Percentiles rank a stretch among this genome's conserved stretches.
Evolutionary conservation across 2,329 filamentous ascomycete genomes (phyloP).

Genomic region (Paecilomyces fulvus): DNA sequence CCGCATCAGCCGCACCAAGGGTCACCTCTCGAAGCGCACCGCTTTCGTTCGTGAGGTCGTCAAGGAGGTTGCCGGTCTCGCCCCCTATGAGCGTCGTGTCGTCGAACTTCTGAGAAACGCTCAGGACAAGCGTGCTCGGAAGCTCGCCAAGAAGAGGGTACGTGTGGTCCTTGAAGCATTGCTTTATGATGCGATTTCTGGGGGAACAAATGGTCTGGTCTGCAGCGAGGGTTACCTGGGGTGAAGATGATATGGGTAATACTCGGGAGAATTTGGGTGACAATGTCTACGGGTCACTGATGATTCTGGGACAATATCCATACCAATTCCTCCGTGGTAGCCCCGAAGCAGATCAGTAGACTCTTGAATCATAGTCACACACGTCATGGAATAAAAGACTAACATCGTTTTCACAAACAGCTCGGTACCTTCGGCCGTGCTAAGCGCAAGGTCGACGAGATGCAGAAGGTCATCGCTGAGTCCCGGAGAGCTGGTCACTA

Average conservation of each 20-base stretch:
- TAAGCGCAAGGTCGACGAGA: constrained; percentile 99
- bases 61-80: constrained; percentile 94
- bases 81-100: constrained; percentile 95
- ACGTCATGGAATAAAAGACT: constrained; percentile 4
- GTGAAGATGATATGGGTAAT: not conserved
- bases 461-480: constrained; percentile 96
- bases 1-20: constrained; percentile 80
- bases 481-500: constrained; percentile 71
- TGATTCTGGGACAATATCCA: not conserved
- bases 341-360: constrained; percentile 1
- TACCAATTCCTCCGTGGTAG: not conserved
- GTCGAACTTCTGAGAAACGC: constrained; percentile 98
- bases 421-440: constrained; percentile 98
- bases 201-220: not conserved
- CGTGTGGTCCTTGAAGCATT: constrained; percentile 31
- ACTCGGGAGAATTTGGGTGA: not conserved
- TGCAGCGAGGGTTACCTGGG: not conserved
- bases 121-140: constrained; percentile 98
- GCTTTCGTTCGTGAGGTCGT: constrained; percentile 95
- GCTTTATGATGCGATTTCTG: not conserved
- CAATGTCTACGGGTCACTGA: not conserved
- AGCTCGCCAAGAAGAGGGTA: constrained; percentile 99
- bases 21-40: constrained; percentile 92
- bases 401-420: constrained; percentile 36
- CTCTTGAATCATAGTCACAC: not conserved